A percentile compares a stretch with the other conserved stretches of the same genome.
These are phyloP conservation scores for Apocynum venetum DNA, from an alignment of 257 asterid species.

Conservation along the genomic window DNA sequence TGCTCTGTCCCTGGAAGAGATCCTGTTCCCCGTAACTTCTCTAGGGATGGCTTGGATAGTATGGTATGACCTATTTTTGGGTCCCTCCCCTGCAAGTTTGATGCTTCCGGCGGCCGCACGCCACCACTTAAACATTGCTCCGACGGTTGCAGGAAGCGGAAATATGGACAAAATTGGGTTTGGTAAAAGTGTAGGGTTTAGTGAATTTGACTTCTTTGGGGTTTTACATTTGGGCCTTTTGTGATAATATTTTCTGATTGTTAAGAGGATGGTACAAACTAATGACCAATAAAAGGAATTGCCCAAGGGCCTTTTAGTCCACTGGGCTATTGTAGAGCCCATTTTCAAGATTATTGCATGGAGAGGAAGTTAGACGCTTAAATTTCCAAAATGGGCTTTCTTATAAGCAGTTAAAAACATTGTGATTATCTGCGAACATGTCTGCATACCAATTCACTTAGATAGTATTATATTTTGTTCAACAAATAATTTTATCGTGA, in stretches of 20 bases:
- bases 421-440: no score
- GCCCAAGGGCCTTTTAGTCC: not conserved
- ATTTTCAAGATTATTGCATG: not conserved
- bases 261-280: not conserved
- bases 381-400: no score
- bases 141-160: constrained; percentile 2
- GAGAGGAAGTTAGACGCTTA: no score
- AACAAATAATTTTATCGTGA: no score
- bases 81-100: constrained; percentile 26
- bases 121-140: constrained; percentile 74
- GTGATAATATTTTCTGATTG: not conserved
- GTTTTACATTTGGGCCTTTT: not conserved
- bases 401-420: no score
- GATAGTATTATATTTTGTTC: no score
- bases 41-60: constrained; percentile 91
- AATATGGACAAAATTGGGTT: not conserved
- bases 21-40: constrained; percentile 64
- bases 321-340: not conserved
- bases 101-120: constrained; percentile 57
- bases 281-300: not conserved
- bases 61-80: constrained; percentile 42
- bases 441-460: no score
- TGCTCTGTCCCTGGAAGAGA: constrained; percentile 65
- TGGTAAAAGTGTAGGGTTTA: constrained; percentile 1
- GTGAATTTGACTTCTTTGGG: not conserved